These are phyloP conservation scores for Massariosphaeria phaeospora DNA, from an alignment of 495 filamentous ascomycete genomes.

Conservation along the genomic window DNA sequence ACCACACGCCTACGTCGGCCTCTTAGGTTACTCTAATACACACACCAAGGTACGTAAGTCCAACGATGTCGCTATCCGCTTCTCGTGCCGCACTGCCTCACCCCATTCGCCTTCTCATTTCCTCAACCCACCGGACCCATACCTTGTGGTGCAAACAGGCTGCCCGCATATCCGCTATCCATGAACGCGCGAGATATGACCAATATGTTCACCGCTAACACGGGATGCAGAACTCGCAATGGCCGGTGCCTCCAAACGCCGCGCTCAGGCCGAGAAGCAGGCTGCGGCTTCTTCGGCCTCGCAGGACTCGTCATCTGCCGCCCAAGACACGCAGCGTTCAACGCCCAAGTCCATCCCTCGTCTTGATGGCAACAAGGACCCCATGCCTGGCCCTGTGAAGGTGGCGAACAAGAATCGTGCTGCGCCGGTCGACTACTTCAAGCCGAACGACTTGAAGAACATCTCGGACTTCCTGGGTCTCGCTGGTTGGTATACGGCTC, in stretches of 20 bases:
- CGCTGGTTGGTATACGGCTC: slow-evolving; percentile 33
- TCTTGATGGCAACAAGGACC: slow-evolving; percentile 39
- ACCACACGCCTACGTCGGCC: too few species aligned
- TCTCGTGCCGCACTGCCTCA: too few species aligned
- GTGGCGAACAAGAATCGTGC: background rate
- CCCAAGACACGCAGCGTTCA: slow-evolving; percentile 14
- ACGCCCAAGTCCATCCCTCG: slow-evolving; percentile 21
- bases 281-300: slow-evolving; percentile 6
- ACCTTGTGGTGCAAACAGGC: too few species aligned
- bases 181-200: too few species aligned
- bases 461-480: slow-evolving; percentile 36
- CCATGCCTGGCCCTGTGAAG: too few species aligned
- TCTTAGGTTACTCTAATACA: too few species aligned
- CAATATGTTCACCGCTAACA: slow-evolving; percentile 11
- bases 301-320: slow-evolving; percentile 15
- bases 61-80: too few species aligned
- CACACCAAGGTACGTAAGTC: too few species aligned
- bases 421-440: slow-evolving; percentile 9
- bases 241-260: slow-evolving; percentile 35
- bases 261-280: slow-evolving; percentile 28
- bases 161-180: too few species aligned
- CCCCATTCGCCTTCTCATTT: too few species aligned
- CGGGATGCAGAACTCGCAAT: slow-evolving; percentile 25
- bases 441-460: slow-evolving; percentile 23
- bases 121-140: too few species aligned